phyloP scores from a whole-genome alignment of 257 asterid species.

The Hygrophila difformis region DNA sequence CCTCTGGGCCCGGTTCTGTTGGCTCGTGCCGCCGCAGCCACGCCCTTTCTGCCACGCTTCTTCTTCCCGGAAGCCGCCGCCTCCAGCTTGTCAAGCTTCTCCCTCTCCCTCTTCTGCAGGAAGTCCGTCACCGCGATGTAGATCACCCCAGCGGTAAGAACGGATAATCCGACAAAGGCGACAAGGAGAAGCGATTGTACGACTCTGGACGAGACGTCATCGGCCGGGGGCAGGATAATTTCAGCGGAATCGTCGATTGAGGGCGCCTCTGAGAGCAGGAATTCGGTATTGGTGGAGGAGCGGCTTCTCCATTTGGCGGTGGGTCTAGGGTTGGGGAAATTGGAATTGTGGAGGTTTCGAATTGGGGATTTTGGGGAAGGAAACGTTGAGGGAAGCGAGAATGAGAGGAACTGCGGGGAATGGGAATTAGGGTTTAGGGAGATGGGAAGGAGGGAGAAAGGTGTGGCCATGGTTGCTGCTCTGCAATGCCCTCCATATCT shows the following conservation, averaged over 20 bases:
- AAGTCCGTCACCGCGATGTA: constrained; percentile 80
- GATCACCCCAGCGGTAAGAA: constrained; percentile 82
- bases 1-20: constrained; percentile 70
- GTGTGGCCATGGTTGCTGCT: too few species aligned
- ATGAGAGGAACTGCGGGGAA: too few species aligned
- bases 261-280: constrained; percentile 39
- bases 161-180: constrained; percentile 67
- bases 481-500: too few species aligned
- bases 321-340: constrained; percentile 9
- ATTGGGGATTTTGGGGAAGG: too few species aligned
- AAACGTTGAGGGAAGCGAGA: too few species aligned
- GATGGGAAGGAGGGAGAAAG: too few species aligned
- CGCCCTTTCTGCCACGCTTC: constrained; percentile 21
- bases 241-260: constrained; percentile 38
- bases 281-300: constrained; percentile 21
- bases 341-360: too few species aligned
- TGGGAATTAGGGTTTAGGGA: too few species aligned
- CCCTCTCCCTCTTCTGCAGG: constrained; percentile 76
- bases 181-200: constrained; percentile 42
- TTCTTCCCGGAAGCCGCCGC: constrained; percentile 42
- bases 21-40: constrained; percentile 35
- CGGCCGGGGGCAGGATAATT: constrained; percentile 27
- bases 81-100: constrained; percentile 74
- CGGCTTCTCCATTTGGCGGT: constrained; percentile 29
- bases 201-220: constrained; percentile 33